Evolutionary conservation across 2,329 filamentous ascomycete species (phyloP).

Genomic region (Diaporthe humulicola): DNA sequence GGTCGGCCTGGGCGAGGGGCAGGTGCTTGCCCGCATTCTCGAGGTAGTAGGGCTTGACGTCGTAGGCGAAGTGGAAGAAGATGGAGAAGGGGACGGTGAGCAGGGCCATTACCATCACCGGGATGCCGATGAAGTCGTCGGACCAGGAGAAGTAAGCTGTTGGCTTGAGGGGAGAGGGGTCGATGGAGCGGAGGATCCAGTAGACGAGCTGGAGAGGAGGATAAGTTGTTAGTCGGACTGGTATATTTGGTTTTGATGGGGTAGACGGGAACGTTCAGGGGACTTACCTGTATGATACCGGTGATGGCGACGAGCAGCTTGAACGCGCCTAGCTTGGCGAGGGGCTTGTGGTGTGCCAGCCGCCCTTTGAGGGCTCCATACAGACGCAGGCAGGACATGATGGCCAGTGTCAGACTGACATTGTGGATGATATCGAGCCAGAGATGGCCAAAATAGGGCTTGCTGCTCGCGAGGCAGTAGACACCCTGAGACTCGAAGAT

Average conservation of each 20-base stretch:
- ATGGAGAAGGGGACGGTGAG: constrained; percentile 47
- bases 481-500: constrained; percentile 47
- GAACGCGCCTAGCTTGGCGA: constrained; percentile 51
- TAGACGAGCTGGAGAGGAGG: constrained; percentile 42
- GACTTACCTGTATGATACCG: constrained; percentile 47
- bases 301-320: constrained; percentile 50
- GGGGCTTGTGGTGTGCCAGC: constrained; percentile 47
- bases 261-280: no score
- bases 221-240: neutral
- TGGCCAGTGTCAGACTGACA: constrained; percentile 44
- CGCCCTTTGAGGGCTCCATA: constrained; percentile 45
- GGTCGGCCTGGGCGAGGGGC: constrained; percentile 31
- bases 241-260: neutral
- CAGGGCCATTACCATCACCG: constrained; percentile 45
- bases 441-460: constrained; percentile 48
- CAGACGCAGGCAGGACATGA: constrained; percentile 46
- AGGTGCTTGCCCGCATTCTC: constrained; percentile 33
- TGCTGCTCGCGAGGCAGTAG: constrained; percentile 49
- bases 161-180: constrained; percentile 40
- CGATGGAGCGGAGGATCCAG: constrained; percentile 45
- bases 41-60: constrained; percentile 44
- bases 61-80: constrained; percentile 46
- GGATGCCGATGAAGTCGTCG: constrained; percentile 47
- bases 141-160: constrained; percentile 44
- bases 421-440: constrained; percentile 48